These are phyloP conservation scores for Xylaria acuta DNA, from an alignment of 495 filamentous ascomycete species.

Conservation along the genomic window DNA sequence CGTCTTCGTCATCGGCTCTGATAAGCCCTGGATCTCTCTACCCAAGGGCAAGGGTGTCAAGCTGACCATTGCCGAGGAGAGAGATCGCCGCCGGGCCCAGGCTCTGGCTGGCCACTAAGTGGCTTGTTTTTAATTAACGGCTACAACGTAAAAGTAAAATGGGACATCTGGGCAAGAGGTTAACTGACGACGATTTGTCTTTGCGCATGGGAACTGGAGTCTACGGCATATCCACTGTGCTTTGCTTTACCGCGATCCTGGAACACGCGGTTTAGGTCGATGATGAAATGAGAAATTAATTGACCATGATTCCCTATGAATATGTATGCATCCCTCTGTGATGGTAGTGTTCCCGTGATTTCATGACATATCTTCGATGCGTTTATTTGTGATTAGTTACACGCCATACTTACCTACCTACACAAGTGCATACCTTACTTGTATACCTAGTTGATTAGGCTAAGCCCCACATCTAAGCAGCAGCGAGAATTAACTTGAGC, in stretches of 20 bases:
- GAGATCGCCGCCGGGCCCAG: slow-evolving; percentile 88
- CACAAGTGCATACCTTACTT: no score
- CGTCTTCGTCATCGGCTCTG: slow-evolving; percentile 96
- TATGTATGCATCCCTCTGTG: neutral
- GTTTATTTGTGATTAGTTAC: neutral
- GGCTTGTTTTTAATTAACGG: slow-evolving; percentile 16
- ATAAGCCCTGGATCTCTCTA: slow-evolving; percentile 98
- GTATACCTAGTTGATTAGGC: neutral
- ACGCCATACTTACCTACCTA: neutral
- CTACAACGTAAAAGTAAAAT: slow-evolving; percentile 30
- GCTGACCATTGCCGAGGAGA: slow-evolving; percentile 97
- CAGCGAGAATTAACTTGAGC: neutral
- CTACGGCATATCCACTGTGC: slow-evolving; percentile 43
- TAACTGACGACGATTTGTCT: slow-evolving; percentile 33
- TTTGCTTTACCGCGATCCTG: slow-evolving; percentile 35
- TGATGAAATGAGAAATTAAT: slow-evolving; percentile 47
- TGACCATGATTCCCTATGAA: slow-evolving; percentile 36
- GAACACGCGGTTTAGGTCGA: slow-evolving; percentile 41
- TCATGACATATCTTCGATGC: no score
- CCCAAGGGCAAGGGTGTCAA: slow-evolving; percentile 99
- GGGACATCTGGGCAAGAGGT: slow-evolving; percentile 38
- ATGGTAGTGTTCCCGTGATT: neutral
- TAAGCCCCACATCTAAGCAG: neutral
- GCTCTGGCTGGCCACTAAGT: slow-evolving; percentile 68
- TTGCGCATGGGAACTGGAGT: slow-evolving; percentile 45